Evolutionary conservation across 148 eudicot species (phyloP).

Genomic region (Amaranthus hypochondriacus): DNA sequence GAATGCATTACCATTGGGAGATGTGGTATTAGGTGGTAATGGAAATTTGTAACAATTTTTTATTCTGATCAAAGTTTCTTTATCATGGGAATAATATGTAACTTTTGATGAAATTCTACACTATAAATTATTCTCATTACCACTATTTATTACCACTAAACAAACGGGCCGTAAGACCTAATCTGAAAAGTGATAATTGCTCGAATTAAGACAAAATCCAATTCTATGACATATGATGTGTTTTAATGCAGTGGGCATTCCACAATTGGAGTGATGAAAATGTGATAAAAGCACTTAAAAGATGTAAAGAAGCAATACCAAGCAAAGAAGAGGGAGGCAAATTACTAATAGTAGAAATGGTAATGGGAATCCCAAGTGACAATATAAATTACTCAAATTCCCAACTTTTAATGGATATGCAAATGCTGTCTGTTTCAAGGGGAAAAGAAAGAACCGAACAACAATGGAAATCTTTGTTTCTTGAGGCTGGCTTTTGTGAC

Average conservation of each 20-base stretch:
- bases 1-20: too few relatives aligned
- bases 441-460: constrained; percentile 28
- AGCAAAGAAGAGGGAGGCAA: constrained; percentile 16
- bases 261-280: constrained; percentile 18
- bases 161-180: too few relatives aligned
- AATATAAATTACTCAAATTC: not conserved
- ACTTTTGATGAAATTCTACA: too few relatives aligned
- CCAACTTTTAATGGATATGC: constrained; percentile 17
- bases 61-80: too few relatives aligned
- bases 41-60: too few relatives aligned
- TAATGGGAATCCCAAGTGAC: not conserved
- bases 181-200: too few relatives aligned
- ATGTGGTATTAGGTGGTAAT: too few relatives aligned
- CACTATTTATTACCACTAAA: too few relatives aligned
- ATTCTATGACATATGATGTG: too few relatives aligned
- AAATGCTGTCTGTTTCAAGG: not conserved
- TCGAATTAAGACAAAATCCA: too few relatives aligned
- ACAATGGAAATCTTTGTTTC: constrained; percentile 21
- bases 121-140: too few relatives aligned
- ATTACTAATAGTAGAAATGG: constrained; percentile 19
- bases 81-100: too few relatives aligned
- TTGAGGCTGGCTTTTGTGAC: constrained; percentile 4
- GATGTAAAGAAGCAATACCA: constrained; percentile 24
- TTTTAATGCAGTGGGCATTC: constrained; percentile 13
- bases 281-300: constrained; percentile 11